Evolutionary conservation across 139 green algal genomes (phyloP), one percentile per base, ranked within the genome.

Genomic region (Mychonastes homosphaera): DNA sequence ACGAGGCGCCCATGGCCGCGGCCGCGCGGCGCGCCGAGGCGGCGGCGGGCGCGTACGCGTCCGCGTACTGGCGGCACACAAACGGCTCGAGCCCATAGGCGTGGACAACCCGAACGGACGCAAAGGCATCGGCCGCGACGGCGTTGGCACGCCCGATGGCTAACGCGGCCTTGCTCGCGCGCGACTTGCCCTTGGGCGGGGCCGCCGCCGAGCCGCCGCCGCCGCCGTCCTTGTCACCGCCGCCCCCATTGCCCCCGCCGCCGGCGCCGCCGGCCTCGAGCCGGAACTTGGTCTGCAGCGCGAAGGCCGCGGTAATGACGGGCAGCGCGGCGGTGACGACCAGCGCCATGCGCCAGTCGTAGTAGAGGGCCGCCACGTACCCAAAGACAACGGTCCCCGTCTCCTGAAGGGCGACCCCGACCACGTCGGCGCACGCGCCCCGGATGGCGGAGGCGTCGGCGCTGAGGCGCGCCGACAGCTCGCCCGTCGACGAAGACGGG

Each of bases 261-360:
- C 49, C 27, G 49, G 26, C n/a, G 6, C 46, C 13, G 27, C 23
- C 23, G 19, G 10, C 46, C 46, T 53, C 73, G 15, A 61, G n/a
- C 28, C 78, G 69, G 34, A 68, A 68, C 28, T 62, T 64, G 39
- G 58, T 54, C 47, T 66, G 52, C 36, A 66, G 58, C 35, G 52
- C 30, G n/a, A 32, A 35, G 23, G 35, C 59, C 4, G 39, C 21
- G 33, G 58, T 39, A n/a, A 92, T 59, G 30, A 92, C 44, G 1
- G 87, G 87, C 33, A 90, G 47, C 21, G 41, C 46, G 7, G 69
- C 75, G n/a, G 51, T 39, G 19, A 89, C 65, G 2, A 94, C 76
- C 36, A 91, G 68, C 46, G 81, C 79, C 70, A 89, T 78, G 45
- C 77, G 67, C 83, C 82, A 91, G 47, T 50, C 51, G 48, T 72